These are phyloP conservation scores for Haberlea rhodopensis DNA, from an alignment of 257 asterid species.

Conservation along the genomic window DNA sequence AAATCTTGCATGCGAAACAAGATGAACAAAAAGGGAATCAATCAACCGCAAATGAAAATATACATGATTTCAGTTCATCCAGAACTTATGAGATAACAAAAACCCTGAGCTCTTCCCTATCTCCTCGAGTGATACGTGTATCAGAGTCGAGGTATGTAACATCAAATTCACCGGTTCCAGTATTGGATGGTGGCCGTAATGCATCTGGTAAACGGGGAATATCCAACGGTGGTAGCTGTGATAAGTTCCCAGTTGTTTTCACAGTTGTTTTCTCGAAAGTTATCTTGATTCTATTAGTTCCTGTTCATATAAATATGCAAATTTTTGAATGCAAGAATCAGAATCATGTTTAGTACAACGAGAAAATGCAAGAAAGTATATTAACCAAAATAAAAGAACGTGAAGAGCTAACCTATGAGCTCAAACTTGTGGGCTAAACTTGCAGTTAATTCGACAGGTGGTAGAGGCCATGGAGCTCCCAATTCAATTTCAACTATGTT, in stretches of 20 bases:
- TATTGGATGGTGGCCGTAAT: constrained; percentile 67
- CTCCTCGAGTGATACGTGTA: constrained; percentile 83
- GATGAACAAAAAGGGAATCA: too few relatives aligned
- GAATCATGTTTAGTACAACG: background rate
- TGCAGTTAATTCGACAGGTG: constrained; percentile 77
- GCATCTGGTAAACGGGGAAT: constrained; percentile 73
- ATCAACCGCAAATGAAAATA: too few relatives aligned
- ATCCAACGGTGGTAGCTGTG: constrained; percentile 84
- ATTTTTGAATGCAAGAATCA: background rate
- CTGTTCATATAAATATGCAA: constrained; percentile 33
- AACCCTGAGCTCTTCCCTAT: constrained; percentile 83
- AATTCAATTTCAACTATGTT: constrained; percentile 86
- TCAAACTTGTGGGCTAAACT: constrained; percentile 93
- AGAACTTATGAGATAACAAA: constrained; percentile 58
- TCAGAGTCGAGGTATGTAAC: constrained; percentile 79
- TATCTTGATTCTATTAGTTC: constrained; percentile 63
- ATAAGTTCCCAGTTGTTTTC: constrained; percentile 70
- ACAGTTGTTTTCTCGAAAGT: constrained; percentile 77
- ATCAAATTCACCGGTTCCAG: constrained; percentile 77
- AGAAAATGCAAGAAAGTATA: background rate
- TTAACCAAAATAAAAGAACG: background rate
- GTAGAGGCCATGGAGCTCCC: constrained; percentile 94
- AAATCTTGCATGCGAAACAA: too few relatives aligned
- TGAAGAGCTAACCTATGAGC: constrained; percentile 49
- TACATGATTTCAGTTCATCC: background rate